Percentiles rank a stretch among this genome's conserved stretches.
phyloP scores from a whole-genome alignment of 768 basidiomycete genomes.

The Pleurotus tuoliensis region DNA sequence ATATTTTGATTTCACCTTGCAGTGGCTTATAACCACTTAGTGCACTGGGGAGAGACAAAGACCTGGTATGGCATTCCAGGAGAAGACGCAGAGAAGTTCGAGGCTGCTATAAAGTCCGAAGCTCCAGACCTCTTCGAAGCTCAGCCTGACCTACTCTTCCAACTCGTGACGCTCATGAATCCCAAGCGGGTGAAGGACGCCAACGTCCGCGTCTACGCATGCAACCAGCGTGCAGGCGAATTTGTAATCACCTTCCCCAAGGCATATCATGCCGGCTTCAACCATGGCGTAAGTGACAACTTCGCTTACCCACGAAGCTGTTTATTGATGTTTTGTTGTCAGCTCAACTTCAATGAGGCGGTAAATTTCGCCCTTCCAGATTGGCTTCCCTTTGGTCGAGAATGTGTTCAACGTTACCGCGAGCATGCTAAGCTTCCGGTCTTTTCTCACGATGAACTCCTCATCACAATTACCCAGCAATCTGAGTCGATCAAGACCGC shows the following conservation, averaged over 20 bases:
- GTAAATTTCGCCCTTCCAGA: conserved; percentile 98
- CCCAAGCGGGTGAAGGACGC: conserved; percentile 82
- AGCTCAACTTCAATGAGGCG: conserved; percentile 99
- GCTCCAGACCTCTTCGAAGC: conserved; percentile 98
- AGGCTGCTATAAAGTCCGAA: conserved; percentile 90
- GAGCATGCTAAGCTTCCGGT: conserved; percentile 91
- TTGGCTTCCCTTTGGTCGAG: conserved; percentile 85
- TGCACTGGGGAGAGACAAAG: conserved; percentile 99
- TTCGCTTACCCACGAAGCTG: not conserved
- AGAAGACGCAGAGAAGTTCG: conserved; percentile 93
- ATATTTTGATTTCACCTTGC: too few relatives aligned
- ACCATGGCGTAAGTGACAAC: conserved; percentile 79
- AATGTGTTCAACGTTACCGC: conserved; percentile 87
- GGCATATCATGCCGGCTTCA: conserved; percentile 97
- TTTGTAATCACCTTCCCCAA: conserved; percentile 98
- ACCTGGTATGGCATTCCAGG: conserved; percentile 99
- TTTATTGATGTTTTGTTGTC: conserved; percentile 19
- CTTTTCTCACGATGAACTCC: conserved; percentile 95
- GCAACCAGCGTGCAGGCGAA: conserved; percentile 96
- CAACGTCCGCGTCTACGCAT: conserved; percentile 89
- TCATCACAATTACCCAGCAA: conserved; percentile 97
- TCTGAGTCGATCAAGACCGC: conserved; percentile 91
- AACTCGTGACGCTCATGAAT: conserved; percentile 97
- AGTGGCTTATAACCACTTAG: conserved; percentile 34
- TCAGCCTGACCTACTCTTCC: conserved; percentile 95